phyloP scores from a whole-genome alignment of 495 filamentous ascomycete species.

The Aspergillus biplanus region DNA sequence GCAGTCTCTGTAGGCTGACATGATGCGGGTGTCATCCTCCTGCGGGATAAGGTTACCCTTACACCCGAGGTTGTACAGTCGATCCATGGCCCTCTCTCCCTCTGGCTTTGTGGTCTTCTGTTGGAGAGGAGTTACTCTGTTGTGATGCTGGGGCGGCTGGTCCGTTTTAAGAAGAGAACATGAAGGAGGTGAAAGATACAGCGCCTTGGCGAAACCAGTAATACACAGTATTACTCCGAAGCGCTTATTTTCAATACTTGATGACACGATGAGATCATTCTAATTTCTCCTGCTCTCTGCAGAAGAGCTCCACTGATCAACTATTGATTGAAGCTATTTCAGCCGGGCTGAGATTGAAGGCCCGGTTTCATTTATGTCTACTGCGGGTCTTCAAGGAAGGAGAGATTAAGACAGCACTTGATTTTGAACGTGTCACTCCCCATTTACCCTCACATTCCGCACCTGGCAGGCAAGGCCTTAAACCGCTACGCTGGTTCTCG shows the following conservation, averaged over 20 bases:
- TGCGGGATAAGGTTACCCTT: neutral
- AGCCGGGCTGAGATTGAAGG: neutral
- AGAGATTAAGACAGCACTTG: neutral
- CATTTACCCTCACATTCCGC: neutral
- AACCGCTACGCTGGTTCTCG: neutral
- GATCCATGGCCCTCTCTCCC: conserved; percentile 3
- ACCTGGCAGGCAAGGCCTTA: neutral
- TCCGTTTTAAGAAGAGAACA: neutral
- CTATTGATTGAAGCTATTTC: neutral
- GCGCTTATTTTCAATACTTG: neutral
- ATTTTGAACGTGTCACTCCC: neutral
- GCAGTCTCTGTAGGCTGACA: conserved; percentile 4
- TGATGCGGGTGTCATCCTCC: no score
- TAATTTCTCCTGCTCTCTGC: neutral
- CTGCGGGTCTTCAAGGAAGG: neutral
- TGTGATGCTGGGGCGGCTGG: neutral
- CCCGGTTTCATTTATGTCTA: neutral
- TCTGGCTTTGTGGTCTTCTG: neutral
- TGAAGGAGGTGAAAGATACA: neutral
- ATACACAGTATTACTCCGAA: neutral
- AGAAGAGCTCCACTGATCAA: neutral
- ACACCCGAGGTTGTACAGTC: conserved; percentile 1
- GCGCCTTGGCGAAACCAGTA: neutral
- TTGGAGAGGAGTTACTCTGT: neutral
- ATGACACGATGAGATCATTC: neutral